Conservation (phyloP, 2,329 filamentous ascomycete species). For the Alternaria dauci region DNA sequence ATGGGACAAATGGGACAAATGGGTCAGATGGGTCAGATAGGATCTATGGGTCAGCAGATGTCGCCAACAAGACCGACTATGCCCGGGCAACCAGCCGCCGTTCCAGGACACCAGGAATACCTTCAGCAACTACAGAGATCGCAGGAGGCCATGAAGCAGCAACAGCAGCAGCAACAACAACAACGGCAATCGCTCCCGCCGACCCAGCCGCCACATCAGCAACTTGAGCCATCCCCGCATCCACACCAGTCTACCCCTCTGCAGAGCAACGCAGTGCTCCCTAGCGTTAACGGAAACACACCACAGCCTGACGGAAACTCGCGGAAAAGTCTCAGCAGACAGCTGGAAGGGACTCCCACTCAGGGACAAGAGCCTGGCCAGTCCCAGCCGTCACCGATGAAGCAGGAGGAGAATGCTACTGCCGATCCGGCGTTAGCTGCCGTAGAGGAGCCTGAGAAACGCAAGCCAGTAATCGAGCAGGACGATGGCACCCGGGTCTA, state of each 20-base stretch:
- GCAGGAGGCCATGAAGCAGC: conserved; percentile 52
- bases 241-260: conserved; percentile 53
- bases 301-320: conserved; percentile 51
- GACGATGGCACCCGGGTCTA: conserved; percentile 42
- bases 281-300: conserved; percentile 55
- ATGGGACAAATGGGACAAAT: conserved; percentile 12
- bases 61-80: conserved; percentile 46
- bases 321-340: conserved; percentile 50
- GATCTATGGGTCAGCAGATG: conserved; percentile 43
- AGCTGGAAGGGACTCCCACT: conserved; percentile 49
- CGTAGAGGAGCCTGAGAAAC: conserved; percentile 29
- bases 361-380: conserved; percentile 39
- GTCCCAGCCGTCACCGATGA: conserved; percentile 41
- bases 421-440: conserved; percentile 26
- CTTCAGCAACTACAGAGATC: conserved; percentile 55
- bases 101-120: conserved; percentile 60
- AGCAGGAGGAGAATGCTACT: conserved; percentile 32
- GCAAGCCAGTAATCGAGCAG: conserved; percentile 38
- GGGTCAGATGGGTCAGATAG: conserved; percentile 6
- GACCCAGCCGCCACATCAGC: conserved; percentile 50
- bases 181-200: conserved; percentile 42
- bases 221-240: conserved; percentile 22
- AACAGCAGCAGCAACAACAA: conserved; percentile 47
- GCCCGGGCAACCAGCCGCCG: conserved; percentile 50
- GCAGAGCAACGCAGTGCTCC: conserved; percentile 59